Base-by-base conservation (phyloP, 1,284 basidiomycete species). In the Rhodotorula sp. region DNA sequence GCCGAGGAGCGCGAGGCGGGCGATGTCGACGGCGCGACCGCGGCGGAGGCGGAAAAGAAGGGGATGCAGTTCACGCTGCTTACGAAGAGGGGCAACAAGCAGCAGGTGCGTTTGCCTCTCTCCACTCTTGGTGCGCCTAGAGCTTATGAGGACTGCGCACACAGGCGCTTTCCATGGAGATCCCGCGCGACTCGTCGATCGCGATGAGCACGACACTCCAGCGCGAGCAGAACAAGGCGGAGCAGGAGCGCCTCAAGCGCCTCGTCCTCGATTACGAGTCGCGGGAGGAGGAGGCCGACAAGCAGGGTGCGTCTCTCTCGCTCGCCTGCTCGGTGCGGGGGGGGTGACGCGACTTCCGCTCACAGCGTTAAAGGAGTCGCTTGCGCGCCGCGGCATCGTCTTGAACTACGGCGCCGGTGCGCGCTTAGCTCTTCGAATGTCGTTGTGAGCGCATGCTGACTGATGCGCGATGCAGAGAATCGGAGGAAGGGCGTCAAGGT, bases 51-150 rank as follows among this genome's bases (percentile, higher is more conserved):
- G n/a, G 62, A 63, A 57, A 37, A 36, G 17, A 68, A 75, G 66
- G 79, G 90, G 48, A 98, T 98, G 94, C 90, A 89, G 76, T 99
- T 99, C 82, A 95, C 92, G 15, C 84, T 99, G 57, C 86, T 99
- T 73, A 92, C 94, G 10, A 96, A 96, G 85, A 89, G 90, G 71
- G 97, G 96, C 22, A 94, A 94, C 80, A 97, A 91, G 81, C 91
- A 92, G 80, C 91, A 93, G 85, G 92, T 91, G 74, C 73, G 86
- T 25, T n/a, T 46, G 9, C 51, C 48, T 32, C 61, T 36, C 27
- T 7, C 34, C 37, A 25, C 8, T 8, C 67, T 29, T 29, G 58
- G 53, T 48, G 21, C 21, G 32, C n/a, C 29, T 9, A 25, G 21
- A 4, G 17, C 27, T 55, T 54, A 41, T 37, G 65, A 10, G 7